A percentile compares a stretch with the other conserved stretches of the same genome.
These are phyloP conservation scores for Gonapodya prolifera DNA, from an alignment of 192 early-diverging fungal species.

Conservation along the genomic window DNA sequence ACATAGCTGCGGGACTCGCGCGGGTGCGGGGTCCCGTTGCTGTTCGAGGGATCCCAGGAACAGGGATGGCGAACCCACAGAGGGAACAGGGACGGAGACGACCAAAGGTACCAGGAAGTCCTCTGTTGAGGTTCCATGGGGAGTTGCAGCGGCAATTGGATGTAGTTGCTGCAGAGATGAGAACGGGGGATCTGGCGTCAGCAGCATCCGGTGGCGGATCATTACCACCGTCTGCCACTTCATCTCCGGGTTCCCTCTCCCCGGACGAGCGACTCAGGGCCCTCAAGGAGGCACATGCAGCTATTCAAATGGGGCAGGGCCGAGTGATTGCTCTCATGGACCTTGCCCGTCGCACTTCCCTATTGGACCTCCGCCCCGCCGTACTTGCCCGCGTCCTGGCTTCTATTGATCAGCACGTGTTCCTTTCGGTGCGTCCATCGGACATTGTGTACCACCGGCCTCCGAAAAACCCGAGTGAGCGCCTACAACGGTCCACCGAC, in stretches of 20 bases:
- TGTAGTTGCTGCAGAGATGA: background rate
- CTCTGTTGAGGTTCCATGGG: background rate
- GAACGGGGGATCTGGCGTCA: background rate
- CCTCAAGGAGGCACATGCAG: background rate
- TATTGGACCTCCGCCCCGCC: background rate
- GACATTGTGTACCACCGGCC: conserved; percentile 46
- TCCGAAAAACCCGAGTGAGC: conserved; percentile 39
- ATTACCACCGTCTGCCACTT: background rate
- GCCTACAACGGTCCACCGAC: conserved; percentile 51
- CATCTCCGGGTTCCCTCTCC: background rate
- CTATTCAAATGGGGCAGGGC: background rate
- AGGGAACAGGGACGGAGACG: background rate
- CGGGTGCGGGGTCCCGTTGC: background rate
- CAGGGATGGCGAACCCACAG: background rate
- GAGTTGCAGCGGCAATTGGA: background rate
- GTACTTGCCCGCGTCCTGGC: background rate
- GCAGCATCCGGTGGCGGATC: background rate
- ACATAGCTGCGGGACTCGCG: background rate
- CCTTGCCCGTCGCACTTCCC: background rate
- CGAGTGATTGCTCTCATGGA: background rate
- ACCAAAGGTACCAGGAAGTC: background rate
- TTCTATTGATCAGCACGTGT: conserved; percentile 50
- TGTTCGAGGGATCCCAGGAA: background rate
- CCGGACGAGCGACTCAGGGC: background rate
- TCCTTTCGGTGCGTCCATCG: conserved; percentile 41